Evolutionary conservation across 768 basidiomycete genomes (phyloP), one percentile per base, ranked within the genome.

Genomic region (Mycena crocata): DNA sequence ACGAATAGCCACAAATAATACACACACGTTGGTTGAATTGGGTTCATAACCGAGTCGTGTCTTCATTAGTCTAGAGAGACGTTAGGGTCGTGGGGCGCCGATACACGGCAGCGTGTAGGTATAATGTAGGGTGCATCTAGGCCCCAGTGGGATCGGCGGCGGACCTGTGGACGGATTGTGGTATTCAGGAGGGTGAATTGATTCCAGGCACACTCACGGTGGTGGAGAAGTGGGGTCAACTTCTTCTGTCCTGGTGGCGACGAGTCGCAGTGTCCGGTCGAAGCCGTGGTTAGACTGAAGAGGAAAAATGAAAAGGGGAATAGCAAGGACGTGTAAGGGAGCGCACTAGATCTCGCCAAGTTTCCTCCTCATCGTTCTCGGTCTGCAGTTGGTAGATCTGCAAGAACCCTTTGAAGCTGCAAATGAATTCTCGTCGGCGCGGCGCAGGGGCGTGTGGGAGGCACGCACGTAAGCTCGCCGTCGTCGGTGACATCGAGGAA

Each of bases 311-410:
- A 57, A 37, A 23, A 50, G 45, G 44, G 17, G 50, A 30, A 35
- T 32, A 24, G 23, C 3, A 15, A 24, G 63, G 52, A 24, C 45
- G 58, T 35, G 26, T 58, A 51, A 45, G n/a, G 8, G 9, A 64
- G 75, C 88, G 71, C 71, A 93, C 91, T 68, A 94, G 78, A 81
- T 94, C 93, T 77, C 86, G 83, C 92, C 91, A 94, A 10, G 93
- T 95, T 78, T 95, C 92, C 75, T 89, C 89, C 70, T 93, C 91
- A 68, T 94, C 93, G 67, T 88, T 92, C 71, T 93, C 91, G 1
- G 92, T 93, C 75, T 95, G 93, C n/a, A 94, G 79, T 71, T 93
- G 90, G 73, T 94, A 94, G 59, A 94, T 87, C 74, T 94, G 92
- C 74, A 93, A 74, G 73, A 95, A 94, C 2, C 93, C 93, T 74